Base-by-base conservation (phyloP, 306 rosid species). In the Hippophae gyantsensis region DNA sequence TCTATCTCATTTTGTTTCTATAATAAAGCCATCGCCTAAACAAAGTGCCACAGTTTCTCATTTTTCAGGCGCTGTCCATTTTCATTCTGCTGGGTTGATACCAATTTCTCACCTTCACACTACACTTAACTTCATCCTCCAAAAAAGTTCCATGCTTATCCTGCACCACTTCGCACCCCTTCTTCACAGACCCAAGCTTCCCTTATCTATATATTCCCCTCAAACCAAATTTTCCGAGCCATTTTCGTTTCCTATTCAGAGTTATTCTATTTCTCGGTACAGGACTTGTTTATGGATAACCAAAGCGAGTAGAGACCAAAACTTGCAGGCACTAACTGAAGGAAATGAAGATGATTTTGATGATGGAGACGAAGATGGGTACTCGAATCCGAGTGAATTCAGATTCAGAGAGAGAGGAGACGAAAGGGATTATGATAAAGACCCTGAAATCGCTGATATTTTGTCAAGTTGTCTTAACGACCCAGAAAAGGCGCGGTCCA, bases 381-480 rank as follows among this genome's bases (percentile, higher is more conserved):
- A 78, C 72, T 72, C 61, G 10, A 58, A 59, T 56, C 58, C 45
- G n/a, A 73, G 83, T 66, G 72, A 73, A 49, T 65, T 73, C 65
- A 49, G 74, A 49, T 65, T 73, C 65, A 49, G 65, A 45, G 86
- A 84, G 68, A 70, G 54, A 70, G 76, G 40, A 42, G 79, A 56
- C 47, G 86, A 73, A 67, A 81, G 66, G 57, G 89, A 90, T 52
- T 78, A 69, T 42, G 97, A 87, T 56, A 65, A 79, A 62, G 89
- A 90, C 71, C 96, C 97, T 42, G 97, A 87, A 63, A 68, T 82
- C 25, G 97, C 95, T 74, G 84, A 87, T 27, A 84, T 87, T 64
- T 61, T 90, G 52, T 94, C 94, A 45, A 64, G 43, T 68, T 76
- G 68, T 69, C 71, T 90, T 12, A 94, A 87, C 58, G 74, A 90